Evolutionary conservation across 2,329 filamentous ascomycete genomes (phyloP).

Genomic region (Massarina eburnea): DNA sequence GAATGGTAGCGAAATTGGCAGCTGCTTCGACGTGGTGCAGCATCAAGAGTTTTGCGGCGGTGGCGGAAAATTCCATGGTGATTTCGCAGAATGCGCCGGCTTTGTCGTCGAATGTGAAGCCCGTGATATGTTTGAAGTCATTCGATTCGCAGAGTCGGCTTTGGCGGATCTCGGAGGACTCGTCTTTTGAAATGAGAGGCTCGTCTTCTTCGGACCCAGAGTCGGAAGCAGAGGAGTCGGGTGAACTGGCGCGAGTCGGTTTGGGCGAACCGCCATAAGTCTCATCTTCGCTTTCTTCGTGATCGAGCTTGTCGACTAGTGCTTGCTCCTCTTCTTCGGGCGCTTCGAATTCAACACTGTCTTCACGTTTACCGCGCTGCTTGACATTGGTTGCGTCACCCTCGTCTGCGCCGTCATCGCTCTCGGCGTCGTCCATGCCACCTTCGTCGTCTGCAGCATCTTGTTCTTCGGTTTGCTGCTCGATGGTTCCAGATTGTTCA

Average conservation of each 20-base stretch:
- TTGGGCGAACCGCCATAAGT: slow-evolving; percentile 51
- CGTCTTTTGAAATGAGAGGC: slow-evolving; percentile 8
- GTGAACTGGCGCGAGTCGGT: slow-evolving; percentile 37
- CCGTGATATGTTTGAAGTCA: slow-evolving; percentile 63
- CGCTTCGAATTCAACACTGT: slow-evolving; percentile 85
- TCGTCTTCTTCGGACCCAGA: slow-evolving; percentile 24
- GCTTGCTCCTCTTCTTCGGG: slow-evolving; percentile 90
- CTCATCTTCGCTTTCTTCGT: slow-evolving; percentile 61
- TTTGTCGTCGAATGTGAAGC: slow-evolving; percentile 78
- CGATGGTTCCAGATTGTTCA: slow-evolving; percentile 58
- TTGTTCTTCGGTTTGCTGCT: slow-evolving; percentile 52
- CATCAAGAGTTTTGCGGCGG: slow-evolving; percentile 88
- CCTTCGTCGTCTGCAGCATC: slow-evolving; percentile 46
- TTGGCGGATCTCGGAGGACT: slow-evolving; percentile 31
- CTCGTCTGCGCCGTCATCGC: slow-evolving; percentile 63
- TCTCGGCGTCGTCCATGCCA: slow-evolving; percentile 71
- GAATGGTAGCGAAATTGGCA: slow-evolving; percentile 76
- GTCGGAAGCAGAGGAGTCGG: slow-evolving; percentile 31
- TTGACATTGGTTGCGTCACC: slow-evolving; percentile 67
- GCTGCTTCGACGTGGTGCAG: slow-evolving; percentile 85
- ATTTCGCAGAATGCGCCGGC: slow-evolving; percentile 76
- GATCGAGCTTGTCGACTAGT: slow-evolving; percentile 65
- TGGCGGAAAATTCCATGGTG: slow-evolving; percentile 77
- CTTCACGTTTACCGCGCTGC: slow-evolving; percentile 71
- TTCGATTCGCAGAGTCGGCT: slow-evolving; percentile 45